A percentile compares a stretch with the other conserved stretches of the same genome.
These are phyloP conservation scores for Epichloe bromicola DNA, from an alignment of 2,329 filamentous ascomycete species.

Conservation along the genomic window DNA sequence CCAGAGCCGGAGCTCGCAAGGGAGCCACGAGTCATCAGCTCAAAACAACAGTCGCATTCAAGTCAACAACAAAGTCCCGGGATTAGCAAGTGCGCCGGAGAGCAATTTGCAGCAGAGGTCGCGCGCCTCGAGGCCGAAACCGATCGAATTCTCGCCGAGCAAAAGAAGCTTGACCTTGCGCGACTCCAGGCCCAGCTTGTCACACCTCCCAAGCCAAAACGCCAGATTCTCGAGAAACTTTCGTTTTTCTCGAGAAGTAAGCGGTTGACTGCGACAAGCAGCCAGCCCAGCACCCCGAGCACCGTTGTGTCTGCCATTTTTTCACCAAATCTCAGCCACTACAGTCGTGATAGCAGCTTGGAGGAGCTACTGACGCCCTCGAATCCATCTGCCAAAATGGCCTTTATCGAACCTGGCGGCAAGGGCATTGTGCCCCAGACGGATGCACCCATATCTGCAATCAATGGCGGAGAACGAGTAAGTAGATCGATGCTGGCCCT, in stretches of 20 bases:
- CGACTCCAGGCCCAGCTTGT: conserved; percentile 31
- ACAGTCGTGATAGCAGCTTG: conserved; percentile 20
- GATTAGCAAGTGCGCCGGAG: neutral
- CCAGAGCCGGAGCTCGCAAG: neutral
- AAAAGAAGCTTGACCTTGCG: conserved; percentile 35
- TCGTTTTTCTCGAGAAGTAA: conserved; percentile 30
- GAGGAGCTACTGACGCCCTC: conserved; percentile 18
- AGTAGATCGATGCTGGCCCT: conserved; percentile 19
- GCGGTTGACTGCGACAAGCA: conserved; percentile 22
- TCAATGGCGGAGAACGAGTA: conserved; percentile 67
- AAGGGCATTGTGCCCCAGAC: conserved; percentile 37
- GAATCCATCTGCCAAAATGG: conserved; percentile 16
- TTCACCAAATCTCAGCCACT: conserved; percentile 23
- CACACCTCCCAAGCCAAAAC: conserved; percentile 18
- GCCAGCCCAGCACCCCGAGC: conserved; percentile 21
- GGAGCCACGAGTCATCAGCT: neutral
- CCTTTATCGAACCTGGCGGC: conserved; percentile 31
- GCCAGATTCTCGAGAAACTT: conserved; percentile 35
- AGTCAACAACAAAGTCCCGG: neutral
- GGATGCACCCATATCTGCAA: conserved; percentile 69
- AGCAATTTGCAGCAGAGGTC: conserved; percentile 23
- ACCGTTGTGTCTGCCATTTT: conserved; percentile 22
- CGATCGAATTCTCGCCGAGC: conserved; percentile 34
- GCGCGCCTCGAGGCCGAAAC: conserved; percentile 34
- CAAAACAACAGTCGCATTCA: neutral